phyloP scores from a whole-genome alignment of 257 asterid species.

The Penstemon newberryi region DNA sequence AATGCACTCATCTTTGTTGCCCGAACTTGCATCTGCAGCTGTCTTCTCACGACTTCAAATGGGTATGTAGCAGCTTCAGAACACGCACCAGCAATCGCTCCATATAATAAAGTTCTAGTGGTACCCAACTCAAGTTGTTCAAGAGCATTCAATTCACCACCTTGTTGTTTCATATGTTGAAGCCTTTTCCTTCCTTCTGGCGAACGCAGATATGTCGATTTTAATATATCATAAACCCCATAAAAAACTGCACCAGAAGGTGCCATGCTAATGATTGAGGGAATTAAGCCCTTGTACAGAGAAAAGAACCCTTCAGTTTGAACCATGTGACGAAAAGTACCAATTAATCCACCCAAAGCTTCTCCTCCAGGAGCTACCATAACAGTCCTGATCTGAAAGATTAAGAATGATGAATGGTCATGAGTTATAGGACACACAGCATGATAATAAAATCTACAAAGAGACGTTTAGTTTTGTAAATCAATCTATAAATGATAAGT shows the following conservation, averaged over 20 bases:
- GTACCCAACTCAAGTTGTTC: conserved; percentile 94
- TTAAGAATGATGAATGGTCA: conserved; percentile 21
- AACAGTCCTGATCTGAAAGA: conserved; percentile 85
- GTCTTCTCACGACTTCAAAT: conserved; percentile 95
- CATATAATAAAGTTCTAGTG: conserved; percentile 70
- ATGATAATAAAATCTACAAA: neutral
- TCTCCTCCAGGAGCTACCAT: conserved; percentile 99
- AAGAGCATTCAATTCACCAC: conserved; percentile 67
- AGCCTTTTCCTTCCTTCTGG: conserved; percentile 77
- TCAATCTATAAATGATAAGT: neutral
- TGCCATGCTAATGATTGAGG: conserved; percentile 96
- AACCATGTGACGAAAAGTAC: conserved; percentile 78
- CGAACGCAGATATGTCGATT: conserved; percentile 76
- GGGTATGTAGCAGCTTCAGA: conserved; percentile 98
- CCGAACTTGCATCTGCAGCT: conserved; percentile 91
- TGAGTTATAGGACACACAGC: conserved; percentile 7
- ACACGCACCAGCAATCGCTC: conserved; percentile 95
- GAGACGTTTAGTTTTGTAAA: neutral
- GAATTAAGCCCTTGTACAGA: conserved; percentile 87
- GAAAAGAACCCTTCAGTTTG: conserved; percentile 91
- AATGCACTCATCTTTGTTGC: conserved; percentile 76
- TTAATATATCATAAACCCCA: conserved; percentile 87
- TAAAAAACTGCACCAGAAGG: conserved; percentile 98
- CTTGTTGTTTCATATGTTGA: conserved; percentile 67
- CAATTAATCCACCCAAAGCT: conserved; percentile 84